Base-by-base conservation (phyloP, 2,329 filamentous ascomycete genomes). In the Lasiodiplodia sp. region DNA sequence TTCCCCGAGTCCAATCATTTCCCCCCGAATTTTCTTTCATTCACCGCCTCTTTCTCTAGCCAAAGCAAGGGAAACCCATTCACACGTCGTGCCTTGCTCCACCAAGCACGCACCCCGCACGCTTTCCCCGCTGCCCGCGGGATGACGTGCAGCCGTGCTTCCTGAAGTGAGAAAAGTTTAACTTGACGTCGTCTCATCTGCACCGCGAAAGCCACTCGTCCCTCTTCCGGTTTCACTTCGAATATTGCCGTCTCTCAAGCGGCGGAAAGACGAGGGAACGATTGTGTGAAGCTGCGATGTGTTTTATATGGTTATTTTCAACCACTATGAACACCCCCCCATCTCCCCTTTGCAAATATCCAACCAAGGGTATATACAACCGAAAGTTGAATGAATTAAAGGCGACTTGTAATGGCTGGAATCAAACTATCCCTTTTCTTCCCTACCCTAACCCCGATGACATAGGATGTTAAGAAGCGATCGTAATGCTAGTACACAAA, bases 281-380 rank as follows among this genome's bases (percentile, higher is more conserved):
- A 6, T 8, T 44, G 38, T 44, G 40, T 47, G 40, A 47, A 3
- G 10, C 18, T 47, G 14, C 7, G 6, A n/a, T 6, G 12, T 47
- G 40, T n/a, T 7, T n/a, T 47, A 10, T n/a, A 47, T 44, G 12
- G 38, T 28, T 28, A 18, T 16, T 16, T 7, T n/a, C 16, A 44
- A 44, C 14, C 38, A 57, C n/a, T 23, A 18, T 38, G 40, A 16
- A 64, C 23, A 38, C 31, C n/a, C 23, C 23, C 40, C 12, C 40
- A 2, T 38, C 21, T 23, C 34, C 55, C 16, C 55, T 47, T 16
- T 4, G 14, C 18, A 56, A n/a, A 21, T 18, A 23, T 51, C 28
- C 58, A 63, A 51, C 44, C 58, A 63, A 60, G 40, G 40, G 58
- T 63, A 63, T 63, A 63, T 63, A 63, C 51, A 44, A 51, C 58